Evolutionary conservation across 2,329 filamentous ascomycete species (phyloP), one percentile per base, ranked within the genome.

Genomic region (Xylaria sp.): DNA sequence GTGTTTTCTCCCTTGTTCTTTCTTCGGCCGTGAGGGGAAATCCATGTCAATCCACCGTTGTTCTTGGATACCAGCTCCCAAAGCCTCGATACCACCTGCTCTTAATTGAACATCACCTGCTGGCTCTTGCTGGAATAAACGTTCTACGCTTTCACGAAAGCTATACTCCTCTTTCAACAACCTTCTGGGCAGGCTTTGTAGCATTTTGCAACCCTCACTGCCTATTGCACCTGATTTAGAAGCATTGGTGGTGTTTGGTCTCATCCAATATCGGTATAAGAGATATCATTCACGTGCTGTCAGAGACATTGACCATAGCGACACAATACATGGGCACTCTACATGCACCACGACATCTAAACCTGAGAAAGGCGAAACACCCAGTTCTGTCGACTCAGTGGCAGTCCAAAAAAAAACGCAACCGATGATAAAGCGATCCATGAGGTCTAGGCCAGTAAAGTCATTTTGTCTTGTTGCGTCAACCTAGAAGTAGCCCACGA

Each of bases 171-270:
- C n/a, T 20, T 36, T 49, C 56, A 23, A 31, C 20, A 18, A 54
- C 54, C 59, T 54, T 51, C 12, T 7, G 13, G 15, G 13, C 41
- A 51, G 23, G 12, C n/a, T 48, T 20, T 39, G 15, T 18, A 25
- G 12, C 43, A 28, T 33, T 12, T 39, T 13, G 18, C 9, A 31
- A 12, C 20, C 25, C 9, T 54, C 43, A 18, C 31, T 28, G n/a
- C 31, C 25, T 31, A 18, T 62, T 49, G 48, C 33, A 23, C 20
- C 36, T 18, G 23, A 33, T 46, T 52, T n/a, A 46, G 18, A 55
- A 64, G 33, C 28, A 64, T 61, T 28, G 49, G 2, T 33, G 13
- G 54, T 25, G 41, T 57, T 56, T 36, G 20, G 43, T 20, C 12
- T 55, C 36, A 49, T 54, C 31, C 31, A 55, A 20, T 36, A 49